Evolutionary conservation across 805 yeast genomes (phyloP).

Genomic region (Suhomyces pyralidae): DNA sequence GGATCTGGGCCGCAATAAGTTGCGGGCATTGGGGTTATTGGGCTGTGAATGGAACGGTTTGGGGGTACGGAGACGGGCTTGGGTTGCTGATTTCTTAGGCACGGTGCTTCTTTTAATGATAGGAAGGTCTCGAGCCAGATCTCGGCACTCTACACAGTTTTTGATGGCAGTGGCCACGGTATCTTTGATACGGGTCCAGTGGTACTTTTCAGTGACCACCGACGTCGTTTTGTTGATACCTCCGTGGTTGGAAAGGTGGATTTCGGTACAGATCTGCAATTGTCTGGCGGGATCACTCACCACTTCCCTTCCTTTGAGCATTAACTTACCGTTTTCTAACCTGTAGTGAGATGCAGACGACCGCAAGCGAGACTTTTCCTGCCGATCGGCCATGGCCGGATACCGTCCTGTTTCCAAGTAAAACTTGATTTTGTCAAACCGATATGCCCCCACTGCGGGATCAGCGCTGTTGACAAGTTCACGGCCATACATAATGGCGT

Average conservation of each 20-base stretch:
- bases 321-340: constrained; percentile 65
- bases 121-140: constrained; percentile 30
- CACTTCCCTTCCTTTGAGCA: constrained; percentile 81
- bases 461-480: constrained; percentile 61
- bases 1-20: constrained; percentile 15
- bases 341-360: constrained; percentile 76
- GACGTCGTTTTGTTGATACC: constrained; percentile 90
- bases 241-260: constrained; percentile 69
- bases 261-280: constrained; percentile 64
- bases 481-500: constrained; percentile 80
- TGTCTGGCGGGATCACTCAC: constrained; percentile 73
- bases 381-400: constrained; percentile 78
- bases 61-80: neutral
- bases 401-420: constrained; percentile 83
- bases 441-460: constrained; percentile 48
- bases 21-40: constrained; percentile 20
- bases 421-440: constrained; percentile 73
- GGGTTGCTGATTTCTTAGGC: constrained; percentile 17
- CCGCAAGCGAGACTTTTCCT: constrained; percentile 83
- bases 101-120: constrained; percentile 7
- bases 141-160: constrained; percentile 72
- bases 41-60: constrained; percentile 5
- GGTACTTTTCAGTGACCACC: constrained; percentile 71
- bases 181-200: constrained; percentile 88
- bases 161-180: constrained; percentile 79